Conservation (phyloP, 2,329 filamentous ascomycete genomes). For the Fusarium abutilonis region DNA sequence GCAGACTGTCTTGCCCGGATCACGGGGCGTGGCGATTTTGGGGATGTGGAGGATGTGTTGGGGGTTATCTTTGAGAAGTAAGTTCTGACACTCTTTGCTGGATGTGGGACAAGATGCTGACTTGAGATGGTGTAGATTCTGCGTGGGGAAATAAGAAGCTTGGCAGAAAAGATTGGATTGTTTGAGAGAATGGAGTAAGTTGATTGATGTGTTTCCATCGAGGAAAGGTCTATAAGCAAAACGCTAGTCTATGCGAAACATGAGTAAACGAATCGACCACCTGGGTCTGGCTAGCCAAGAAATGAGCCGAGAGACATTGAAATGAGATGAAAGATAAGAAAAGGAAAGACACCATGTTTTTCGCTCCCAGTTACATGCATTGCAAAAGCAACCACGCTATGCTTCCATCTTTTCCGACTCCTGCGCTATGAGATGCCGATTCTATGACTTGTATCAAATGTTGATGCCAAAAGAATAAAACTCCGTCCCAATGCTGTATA, state of each 20-base stretch:
- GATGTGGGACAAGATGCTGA: conserved; percentile 30
- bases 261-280: conserved; percentile 22
- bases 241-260: conserved; percentile 28
- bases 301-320: conserved; percentile 3
- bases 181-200: conserved; percentile 5
- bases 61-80: conserved; percentile 98
- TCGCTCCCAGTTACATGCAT: conserved; percentile 22
- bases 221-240: conserved; percentile 29
- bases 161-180: neutral
- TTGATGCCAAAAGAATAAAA: conserved; percentile 18
- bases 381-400: conserved; percentile 8
- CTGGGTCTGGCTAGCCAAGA: conserved; percentile 22
- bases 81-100: conserved; percentile 50
- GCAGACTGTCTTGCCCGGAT: conserved; percentile 85
- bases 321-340: conserved; percentile 4
- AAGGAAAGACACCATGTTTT: conserved; percentile 26
- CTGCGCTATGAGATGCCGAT: conserved; percentile 23
- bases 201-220: conserved; percentile 18
- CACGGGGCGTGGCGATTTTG: conserved; percentile 83
- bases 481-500: conserved; percentile 30
- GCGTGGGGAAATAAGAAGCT: conserved; percentile 56
- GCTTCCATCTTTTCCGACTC: conserved; percentile 24
- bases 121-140: conserved; percentile 52
- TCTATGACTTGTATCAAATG: conserved; percentile 2
- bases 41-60: conserved; percentile 94